Base-by-base conservation (phyloP, 2,329 filamentous ascomycete species). In the Phyllosticta citriasiana region DNA sequence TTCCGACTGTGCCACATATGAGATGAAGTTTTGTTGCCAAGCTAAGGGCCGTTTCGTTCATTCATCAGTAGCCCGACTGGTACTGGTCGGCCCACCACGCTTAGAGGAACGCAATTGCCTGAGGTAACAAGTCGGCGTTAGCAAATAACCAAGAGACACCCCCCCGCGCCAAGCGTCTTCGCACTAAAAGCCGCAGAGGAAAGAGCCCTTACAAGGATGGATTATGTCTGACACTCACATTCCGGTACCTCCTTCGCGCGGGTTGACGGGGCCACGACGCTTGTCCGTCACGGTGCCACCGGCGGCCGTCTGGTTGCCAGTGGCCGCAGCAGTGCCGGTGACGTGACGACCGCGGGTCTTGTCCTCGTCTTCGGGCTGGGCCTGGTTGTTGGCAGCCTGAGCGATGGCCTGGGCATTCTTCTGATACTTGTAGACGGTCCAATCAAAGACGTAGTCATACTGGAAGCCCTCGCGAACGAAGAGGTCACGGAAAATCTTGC, bases 401-500 rank as follows among this genome's bases (percentile, higher is more conserved):
- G 90, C 89, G 75, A 96, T 96, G 72, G 91, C 91, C 79, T 95
- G 90, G 60, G 92, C 92, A 70, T 97, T 97, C 87, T 97, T 97
- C 84, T 97, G 92, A 83, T 97, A 97, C 82, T 97, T 97, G 86
- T 97, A 97, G 71, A 97, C 94, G 63, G 94, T 99, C 94, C 94
- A 99, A 80, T 99, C 94, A 72, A 99, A 99, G 70, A 99, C 94
- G 71, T 99, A 97, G 79, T 99, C 94, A 77, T 99, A 97, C 81
- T 99, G 94, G 87, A 97, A 99, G 61, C 93, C 94, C 78, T 97
- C 94, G 65, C 94, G 91, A 68, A 99, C 94, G 73, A 99, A 99
- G 63, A 99, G 87, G 74, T 99, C 94, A 65, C 94, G 92, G 90
- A 99, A 99, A 80, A 99, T 97, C 88, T 97, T 97, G 79, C 94